Base-by-base conservation (phyloP, 176 grass and related monocot species). In the Ensete ventricosum region DNA sequence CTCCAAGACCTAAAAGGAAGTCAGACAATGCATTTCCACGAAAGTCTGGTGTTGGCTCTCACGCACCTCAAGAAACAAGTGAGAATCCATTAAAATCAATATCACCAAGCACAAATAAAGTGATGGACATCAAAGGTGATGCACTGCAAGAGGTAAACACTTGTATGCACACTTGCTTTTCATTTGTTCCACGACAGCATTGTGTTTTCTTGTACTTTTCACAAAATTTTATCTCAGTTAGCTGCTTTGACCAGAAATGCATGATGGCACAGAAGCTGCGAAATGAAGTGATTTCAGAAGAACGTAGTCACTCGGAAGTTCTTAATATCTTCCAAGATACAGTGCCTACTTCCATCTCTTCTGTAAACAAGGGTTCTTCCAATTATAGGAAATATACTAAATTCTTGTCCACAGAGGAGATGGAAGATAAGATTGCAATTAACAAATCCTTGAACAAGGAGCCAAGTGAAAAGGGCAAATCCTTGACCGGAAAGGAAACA, bases 1-100 rank as follows among this genome's bases (percentile, higher is more conserved):
- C 93, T 79, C 89, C 93, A 80, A 76, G 93, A 53, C 93, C 93
- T 49, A 96, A 96, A 85, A 92, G 89, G 75, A 96, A 96, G 73
- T 87, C 93, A 84, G 92, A 84, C 81, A 77, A 57, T 79, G 87
- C 83, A 80, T 92, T 92, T 88, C 92, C 89, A 67, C 85, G 92
- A 75, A 96, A 96, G 82, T 63, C 55, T 73, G 49, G 77, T 73
- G 73, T 83, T 50, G 75, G 64, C 53, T 80, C 80, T 78, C 83
- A 78, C n/a, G 49, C 60, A 64, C 65, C 29, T 68, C 67, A 75
- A 60, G 80, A 88, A 79, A 57, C 51, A 80, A 87, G 74, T 80
- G 82, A 71, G 48, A 80, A 82, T 53, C 64, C 79, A 71, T 58
- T 79, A 82, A 91, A 83, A 81, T 76, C 85, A 77, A 75, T 73